Evolutionary conservation across 2,329 filamentous ascomycete species (phyloP).

Genomic region (Metarhizium album): DNA sequence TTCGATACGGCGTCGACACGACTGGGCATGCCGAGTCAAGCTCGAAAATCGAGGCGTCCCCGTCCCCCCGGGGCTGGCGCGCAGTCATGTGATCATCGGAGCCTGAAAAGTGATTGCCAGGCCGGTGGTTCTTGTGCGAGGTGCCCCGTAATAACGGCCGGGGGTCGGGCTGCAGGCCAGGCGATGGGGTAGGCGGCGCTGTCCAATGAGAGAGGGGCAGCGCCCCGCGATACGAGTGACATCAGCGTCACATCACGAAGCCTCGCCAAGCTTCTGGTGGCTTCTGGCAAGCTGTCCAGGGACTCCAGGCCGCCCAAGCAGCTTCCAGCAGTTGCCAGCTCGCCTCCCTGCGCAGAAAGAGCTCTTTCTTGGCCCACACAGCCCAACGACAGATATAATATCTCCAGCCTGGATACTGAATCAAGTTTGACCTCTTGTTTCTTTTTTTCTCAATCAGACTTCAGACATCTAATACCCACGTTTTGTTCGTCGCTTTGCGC

Average conservation of each 20-base stretch:
- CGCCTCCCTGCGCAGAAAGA: constrained; percentile 1
- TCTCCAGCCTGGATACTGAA: neutral
- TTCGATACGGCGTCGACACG: neutral
- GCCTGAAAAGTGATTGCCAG: neutral
- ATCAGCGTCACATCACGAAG: constrained; percentile 27
- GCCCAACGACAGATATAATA: constrained; percentile 2
- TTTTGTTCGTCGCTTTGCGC: neutral
- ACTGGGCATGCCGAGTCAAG: neutral
- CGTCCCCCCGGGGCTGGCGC: no score
- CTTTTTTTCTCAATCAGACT: neutral
- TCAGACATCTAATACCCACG: constrained; percentile 2
- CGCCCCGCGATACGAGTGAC: constrained; percentile 21
- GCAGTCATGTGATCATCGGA: constrained; percentile 15
- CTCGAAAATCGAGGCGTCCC: constrained; percentile 11
- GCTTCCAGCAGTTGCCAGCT: constrained; percentile 9
- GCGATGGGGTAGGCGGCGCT: no score
- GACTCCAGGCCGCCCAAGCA: constrained; percentile 11
- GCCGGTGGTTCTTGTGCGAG: neutral
- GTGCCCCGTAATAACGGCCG: no score
- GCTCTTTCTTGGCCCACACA: neutral
- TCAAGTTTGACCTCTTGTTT: neutral
- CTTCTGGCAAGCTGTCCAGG: constrained; percentile 21
- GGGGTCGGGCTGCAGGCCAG: no score
- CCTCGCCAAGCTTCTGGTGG: constrained; percentile 20
- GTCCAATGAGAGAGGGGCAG: constrained; percentile 13